Base-by-base conservation (phyloP, 352 stramenopile genomes). In the Pythium brassicae region DNA sequence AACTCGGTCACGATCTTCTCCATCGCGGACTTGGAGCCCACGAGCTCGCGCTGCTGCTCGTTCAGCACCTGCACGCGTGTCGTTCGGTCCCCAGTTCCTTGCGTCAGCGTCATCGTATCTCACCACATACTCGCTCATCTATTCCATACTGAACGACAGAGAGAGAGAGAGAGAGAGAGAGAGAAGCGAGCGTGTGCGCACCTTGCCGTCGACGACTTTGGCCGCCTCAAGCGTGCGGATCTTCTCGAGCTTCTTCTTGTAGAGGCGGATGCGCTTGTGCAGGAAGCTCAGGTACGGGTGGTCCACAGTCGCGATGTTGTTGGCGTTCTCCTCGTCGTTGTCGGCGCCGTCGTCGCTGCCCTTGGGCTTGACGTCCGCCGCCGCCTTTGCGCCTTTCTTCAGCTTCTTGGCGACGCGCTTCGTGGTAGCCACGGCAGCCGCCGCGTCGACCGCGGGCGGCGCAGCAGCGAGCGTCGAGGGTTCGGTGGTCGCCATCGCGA, bases 171-270 rank as follows among this genome's bases (percentile, higher is more conserved):
- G n/a, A n/a, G n/a, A n/a, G n/a, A n/a, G n/a, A n/a, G n/a, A n/a
- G n/a, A n/a, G n/a, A n/a, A n/a, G n/a, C n/a, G n/a, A n/a, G n/a
- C n/a, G n/a, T n/a, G n/a, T n/a, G n/a, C n/a, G n/a, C 37, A 74
- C 61, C 66, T 92, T 92, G 14, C 74, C 72, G 8, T 85, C 76
- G 4, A 53, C 59, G 2, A 61, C 59, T 25, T 67, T 61, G 47
- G 77, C 82, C 0, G 57, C 44, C 58, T 89, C 82, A 25, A 94
- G 59, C 20, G 61, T 55, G 50, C 76, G 83, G 62, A 94, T 91
- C 68, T 94, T 94, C 68, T 94, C 84, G 27, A 92, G 69, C 54
- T 94, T 94, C 67, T 94, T 94, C 56, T 84, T 83, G 65, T 88
- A 80, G 55, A 82, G 76, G 14, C 84, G 82, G 40, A 91, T 80